Evolutionary conservation across 2,329 filamentous ascomycete genomes (phyloP), one percentile per base, ranked within the genome.

Genomic region (Arthrobotrys musiformis): DNA sequence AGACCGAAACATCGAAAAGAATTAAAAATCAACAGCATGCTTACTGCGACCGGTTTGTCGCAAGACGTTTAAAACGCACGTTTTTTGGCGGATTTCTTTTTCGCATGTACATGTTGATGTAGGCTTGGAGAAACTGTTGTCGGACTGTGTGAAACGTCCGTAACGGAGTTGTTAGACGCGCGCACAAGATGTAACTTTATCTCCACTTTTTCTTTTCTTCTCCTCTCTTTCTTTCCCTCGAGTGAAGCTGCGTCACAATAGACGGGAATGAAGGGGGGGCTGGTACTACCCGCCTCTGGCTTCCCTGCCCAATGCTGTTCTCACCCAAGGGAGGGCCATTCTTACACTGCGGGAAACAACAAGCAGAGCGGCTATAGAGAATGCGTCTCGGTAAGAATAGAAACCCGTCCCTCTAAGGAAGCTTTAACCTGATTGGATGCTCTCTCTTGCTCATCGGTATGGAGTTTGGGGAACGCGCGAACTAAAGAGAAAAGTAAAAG

Each of bases 181-280:
- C 70, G 63, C 70, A 75, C 70, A 75, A 68, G 50, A 69, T 74
- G 70, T 74, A 75, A 75, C 70, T 75, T n/a, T 58, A 68, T 68
- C 62, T 75, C 70, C 62, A 68, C 54, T 35, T n/a, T n/a, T n/a
- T n/a, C n/a, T n/a, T n/a, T n/a, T n/a, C n/a, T n/a, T n/a, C n/a
- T n/a, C n/a, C n/a, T n/a, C n/a, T 61, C 5, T 35, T 5, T 35
- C 11, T 28, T 42, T 44, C 52, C 17, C 37, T 69, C 19, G 17
- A 42, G 7, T 40, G 22, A 54, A 26, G 35, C 60, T 73, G 58
- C 50, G 69, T 75, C 54, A 68, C 70, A 58, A 48, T 69, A 26
- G 70, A 69, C 63, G 70, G 70, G 70, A 62, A 63, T 58, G 52
- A 67, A 61, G 64, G 63, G 40, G 62, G 68, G 70, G 70, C 63